phyloP scores from a whole-genome alignment of 2,329 filamentous ascomycete genomes.

The Aspergillus piperis region DNA sequence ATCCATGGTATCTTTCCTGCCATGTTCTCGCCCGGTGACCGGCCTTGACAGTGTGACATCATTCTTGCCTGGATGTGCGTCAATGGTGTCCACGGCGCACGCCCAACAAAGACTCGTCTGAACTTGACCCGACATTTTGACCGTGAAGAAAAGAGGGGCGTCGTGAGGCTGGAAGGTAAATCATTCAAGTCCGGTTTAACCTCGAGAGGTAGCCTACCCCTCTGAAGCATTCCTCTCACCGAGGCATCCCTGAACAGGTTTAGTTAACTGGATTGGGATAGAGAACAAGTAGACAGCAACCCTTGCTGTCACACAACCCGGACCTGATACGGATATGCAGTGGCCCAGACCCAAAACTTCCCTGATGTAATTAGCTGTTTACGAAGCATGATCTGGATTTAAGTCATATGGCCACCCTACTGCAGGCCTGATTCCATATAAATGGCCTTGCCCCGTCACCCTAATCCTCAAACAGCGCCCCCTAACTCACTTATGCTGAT shows the following conservation, averaged over 20 bases:
- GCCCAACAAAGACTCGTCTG: not conserved
- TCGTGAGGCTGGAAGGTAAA: not conserved
- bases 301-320: constrained; percentile 11
- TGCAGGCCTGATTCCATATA: not conserved
- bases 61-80: constrained; percentile 2
- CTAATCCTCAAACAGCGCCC: not conserved
- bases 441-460: not conserved
- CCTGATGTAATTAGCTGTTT: constrained; percentile 9
- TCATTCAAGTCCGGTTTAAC: not conserved
- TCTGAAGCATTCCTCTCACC: not conserved
- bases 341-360: not conserved
- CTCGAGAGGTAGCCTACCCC: not conserved
- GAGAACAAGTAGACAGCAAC: constrained; percentile 4
- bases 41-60: constrained; percentile 4
- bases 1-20: not conserved
- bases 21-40: constrained; percentile 1
- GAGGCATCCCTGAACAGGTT: not conserved
- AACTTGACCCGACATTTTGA: constrained; percentile 1
- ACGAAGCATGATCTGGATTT: not conserved
- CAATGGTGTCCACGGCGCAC: not conserved
- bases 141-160: not conserved
- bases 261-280: not conserved
- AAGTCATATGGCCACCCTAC: constrained; percentile 6
- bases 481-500: not conserved
- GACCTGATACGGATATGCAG: constrained; percentile 3